A percentile compares a stretch with the other conserved stretches of the same genome.
phyloP scores from a whole-genome alignment of 495 filamentous ascomycete genomes.

The Annulohypoxylon stygium region DNA sequence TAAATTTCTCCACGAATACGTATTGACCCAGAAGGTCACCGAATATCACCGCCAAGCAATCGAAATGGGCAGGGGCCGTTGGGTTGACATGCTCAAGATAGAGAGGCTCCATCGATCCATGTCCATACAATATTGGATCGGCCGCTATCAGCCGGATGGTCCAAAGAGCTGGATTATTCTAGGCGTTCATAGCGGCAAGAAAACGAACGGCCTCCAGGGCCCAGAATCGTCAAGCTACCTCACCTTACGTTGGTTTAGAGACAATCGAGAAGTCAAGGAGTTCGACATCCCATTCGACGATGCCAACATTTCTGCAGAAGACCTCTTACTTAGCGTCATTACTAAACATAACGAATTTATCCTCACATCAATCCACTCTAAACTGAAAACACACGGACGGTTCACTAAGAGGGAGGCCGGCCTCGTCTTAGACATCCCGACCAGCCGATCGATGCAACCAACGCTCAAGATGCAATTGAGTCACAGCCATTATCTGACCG shows the following conservation, averaged over 20 bases:
- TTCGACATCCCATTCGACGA: constrained; percentile 73
- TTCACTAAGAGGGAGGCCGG: constrained; percentile 68
- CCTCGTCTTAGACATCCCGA: constrained; percentile 67
- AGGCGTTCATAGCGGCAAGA: constrained; percentile 76
- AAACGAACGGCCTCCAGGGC: constrained; percentile 50
- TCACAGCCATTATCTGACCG: constrained; percentile 64
- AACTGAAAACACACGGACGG: constrained; percentile 67
- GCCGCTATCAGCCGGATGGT: constrained; percentile 64
- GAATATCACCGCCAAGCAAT: constrained; percentile 81
- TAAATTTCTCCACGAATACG: constrained; percentile 83
- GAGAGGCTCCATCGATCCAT: constrained; percentile 82
- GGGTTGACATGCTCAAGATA: constrained; percentile 80
- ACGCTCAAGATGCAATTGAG: constrained; percentile 76
- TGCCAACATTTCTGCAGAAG: constrained; percentile 76
- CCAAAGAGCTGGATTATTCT: constrained; percentile 91
- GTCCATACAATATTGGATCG: constrained; percentile 90
- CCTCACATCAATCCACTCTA: constrained; percentile 70
- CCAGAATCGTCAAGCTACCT: constrained; percentile 63
- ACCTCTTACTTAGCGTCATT: constrained; percentile 78
- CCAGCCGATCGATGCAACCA: constrained; percentile 73
- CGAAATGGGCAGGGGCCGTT: constrained; percentile 73
- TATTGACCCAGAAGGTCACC: constrained; percentile 87
- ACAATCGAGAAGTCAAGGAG: constrained; percentile 77
- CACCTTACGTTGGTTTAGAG: constrained; percentile 85
- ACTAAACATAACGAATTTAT: constrained; percentile 78